phyloP scores from a whole-genome alignment of 495 filamentous ascomycete genomes.

The Cladorrhinum samala region DNA sequence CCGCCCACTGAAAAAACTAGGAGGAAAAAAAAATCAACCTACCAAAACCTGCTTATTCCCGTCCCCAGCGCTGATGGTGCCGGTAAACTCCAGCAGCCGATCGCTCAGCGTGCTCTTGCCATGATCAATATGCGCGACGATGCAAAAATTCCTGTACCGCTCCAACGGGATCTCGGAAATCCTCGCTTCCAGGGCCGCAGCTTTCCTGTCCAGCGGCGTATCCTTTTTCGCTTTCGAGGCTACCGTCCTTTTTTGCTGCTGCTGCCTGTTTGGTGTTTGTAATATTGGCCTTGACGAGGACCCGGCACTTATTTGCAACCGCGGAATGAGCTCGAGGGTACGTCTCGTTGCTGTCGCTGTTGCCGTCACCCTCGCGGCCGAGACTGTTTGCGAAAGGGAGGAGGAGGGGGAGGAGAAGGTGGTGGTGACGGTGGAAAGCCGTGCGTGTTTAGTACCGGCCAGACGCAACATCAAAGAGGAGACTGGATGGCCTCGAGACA shows the following conservation, averaged over 20 bases:
- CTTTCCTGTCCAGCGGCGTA: slow-evolving; percentile 11
- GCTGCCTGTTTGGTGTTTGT: not conserved
- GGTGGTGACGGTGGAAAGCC: no score
- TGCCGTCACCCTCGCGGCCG: no score
- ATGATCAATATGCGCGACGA: slow-evolving; percentile 98
- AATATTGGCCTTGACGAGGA: no score
- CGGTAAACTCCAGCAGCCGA: slow-evolving; percentile 87
- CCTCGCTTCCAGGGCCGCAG: slow-evolving; percentile 61
- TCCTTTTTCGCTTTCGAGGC: slow-evolving; percentile 4
- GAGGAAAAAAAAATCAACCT: no score
- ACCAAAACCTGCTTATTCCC: slow-evolving; percentile 85
- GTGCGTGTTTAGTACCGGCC: no score
- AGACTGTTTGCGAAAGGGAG: no score
- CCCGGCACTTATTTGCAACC: no score
- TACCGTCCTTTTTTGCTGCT: not conserved
- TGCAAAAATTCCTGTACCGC: slow-evolving; percentile 94
- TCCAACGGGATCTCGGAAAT: slow-evolving; percentile 86
- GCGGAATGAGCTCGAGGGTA: no score
- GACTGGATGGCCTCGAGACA: no score
- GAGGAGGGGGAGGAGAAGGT: no score
- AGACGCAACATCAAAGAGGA: no score
- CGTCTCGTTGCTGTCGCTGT: not conserved
- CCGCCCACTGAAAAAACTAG: no score
- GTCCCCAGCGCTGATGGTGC: slow-evolving; percentile 73
- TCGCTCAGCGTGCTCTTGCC: slow-evolving; percentile 94